phyloP scores from a whole-genome alignment of 495 filamentous ascomycete species.

The Mytilinidion resinicola region DNA sequence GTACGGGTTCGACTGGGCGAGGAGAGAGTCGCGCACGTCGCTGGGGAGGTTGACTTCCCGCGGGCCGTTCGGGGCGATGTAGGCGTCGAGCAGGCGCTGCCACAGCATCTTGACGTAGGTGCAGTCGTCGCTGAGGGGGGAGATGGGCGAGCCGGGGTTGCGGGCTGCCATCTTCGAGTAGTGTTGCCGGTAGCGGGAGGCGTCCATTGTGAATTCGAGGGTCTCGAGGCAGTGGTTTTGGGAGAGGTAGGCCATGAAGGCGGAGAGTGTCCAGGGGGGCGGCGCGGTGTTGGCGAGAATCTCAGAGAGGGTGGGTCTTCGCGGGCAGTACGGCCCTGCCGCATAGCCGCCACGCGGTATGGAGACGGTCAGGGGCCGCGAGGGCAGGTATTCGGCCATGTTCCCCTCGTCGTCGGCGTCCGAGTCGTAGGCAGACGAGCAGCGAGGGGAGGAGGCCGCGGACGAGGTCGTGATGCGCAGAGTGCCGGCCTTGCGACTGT shows the following conservation, averaged over 20 bases:
- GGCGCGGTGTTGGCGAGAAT: slow-evolving; percentile 82
- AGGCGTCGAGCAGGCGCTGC: slow-evolving; percentile 61
- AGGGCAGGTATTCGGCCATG: slow-evolving; percentile 40
- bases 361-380: slow-evolving; percentile 57
- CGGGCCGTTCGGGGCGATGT: slow-evolving; percentile 71
- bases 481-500: slow-evolving; percentile 14
- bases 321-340: slow-evolving; percentile 58
- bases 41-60: slow-evolving; percentile 65
- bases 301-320: slow-evolving; percentile 76
- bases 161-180: slow-evolving; percentile 53
- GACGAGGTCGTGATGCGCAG: slow-evolving; percentile 23
- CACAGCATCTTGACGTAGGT: slow-evolving; percentile 71
- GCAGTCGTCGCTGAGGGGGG: slow-evolving; percentile 49
- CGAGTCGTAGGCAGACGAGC: slow-evolving; percentile 12
- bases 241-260: slow-evolving; percentile 95
- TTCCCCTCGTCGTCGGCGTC: slow-evolving; percentile 39
- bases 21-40: slow-evolving; percentile 71
- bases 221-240: slow-evolving; percentile 98
- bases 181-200: slow-evolving; percentile 77
- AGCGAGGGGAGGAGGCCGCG: slow-evolving; percentile 25
- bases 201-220: slow-evolving; percentile 94
- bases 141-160: slow-evolving; percentile 39
- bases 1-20: slow-evolving; percentile 55
- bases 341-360: slow-evolving; percentile 40
- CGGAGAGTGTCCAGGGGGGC: slow-evolving; percentile 84